Evolutionary conservation across 306 rosid species (phyloP).

Genomic region (Glycine latifolia): DNA sequence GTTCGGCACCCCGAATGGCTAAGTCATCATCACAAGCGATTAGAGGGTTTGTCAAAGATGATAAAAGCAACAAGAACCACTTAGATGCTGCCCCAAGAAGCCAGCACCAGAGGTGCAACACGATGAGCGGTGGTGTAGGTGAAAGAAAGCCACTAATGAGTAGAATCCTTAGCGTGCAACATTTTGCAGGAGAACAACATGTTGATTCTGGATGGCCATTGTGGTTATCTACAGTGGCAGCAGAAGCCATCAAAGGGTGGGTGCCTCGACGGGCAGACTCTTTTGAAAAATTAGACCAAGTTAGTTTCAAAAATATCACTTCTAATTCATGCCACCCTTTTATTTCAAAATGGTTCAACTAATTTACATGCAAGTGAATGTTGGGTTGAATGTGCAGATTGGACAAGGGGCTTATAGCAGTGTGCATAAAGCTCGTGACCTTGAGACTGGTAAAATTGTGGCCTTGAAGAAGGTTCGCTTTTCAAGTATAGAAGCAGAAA

Average conservation of each 20-base stretch:
- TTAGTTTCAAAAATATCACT: conserved; percentile 64
- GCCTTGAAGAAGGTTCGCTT: conserved; percentile 95
- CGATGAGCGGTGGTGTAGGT: conserved; percentile 43
- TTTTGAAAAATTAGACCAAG: conserved; percentile 92
- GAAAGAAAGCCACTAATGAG: conserved; percentile 54
- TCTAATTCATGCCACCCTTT: conserved; percentile 43
- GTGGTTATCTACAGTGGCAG: conserved; percentile 91
- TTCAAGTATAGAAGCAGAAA: conserved; percentile 78
- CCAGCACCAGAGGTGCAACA: conserved; percentile 48
- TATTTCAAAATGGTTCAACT: conserved; percentile 7
- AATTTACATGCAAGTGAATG: conserved; percentile 32
- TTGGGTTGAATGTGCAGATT: conserved; percentile 57
- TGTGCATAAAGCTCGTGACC: conserved; percentile 87
- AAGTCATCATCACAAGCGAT: conserved; percentile 54
- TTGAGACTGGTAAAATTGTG: conserved; percentile 82
- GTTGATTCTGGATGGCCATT: conserved; percentile 77
- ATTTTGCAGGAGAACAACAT: conserved; percentile 50
- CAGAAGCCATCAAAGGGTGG: conserved; percentile 96
- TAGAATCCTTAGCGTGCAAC: conserved; percentile 65
- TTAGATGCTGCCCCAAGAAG: conserved; percentile 42
- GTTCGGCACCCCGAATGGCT: neutral
- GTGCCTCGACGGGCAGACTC: conserved; percentile 86
- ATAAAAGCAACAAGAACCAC: conserved; percentile 52
- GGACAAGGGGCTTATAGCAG: conserved; percentile 98
- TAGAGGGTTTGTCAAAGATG: conserved; percentile 40